A percentile compares a stretch with the other conserved stretches of the same genome.
Evolutionary conservation across 164 flowering plant genomes (phyloP).

Genomic region (Tetrastigma voinierianum): DNA sequence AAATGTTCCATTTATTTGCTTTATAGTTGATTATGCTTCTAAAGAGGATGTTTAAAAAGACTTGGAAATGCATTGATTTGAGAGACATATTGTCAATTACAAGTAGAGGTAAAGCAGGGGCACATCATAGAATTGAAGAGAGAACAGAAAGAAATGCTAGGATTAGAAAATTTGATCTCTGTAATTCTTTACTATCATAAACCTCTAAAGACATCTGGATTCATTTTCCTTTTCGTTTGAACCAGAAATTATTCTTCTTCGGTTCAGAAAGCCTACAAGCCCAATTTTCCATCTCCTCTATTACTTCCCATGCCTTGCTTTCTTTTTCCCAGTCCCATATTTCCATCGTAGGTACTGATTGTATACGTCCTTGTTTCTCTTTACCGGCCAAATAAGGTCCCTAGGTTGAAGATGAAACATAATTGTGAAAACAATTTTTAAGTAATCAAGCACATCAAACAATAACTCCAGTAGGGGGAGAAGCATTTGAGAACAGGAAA

Average conservation of each 20-base stretch:
- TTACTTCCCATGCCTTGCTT: constrained; percentile 29
- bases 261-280: constrained; percentile 14
- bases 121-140: too few species aligned
- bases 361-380: constrained; percentile 6
- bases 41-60: too few species aligned
- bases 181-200: too few species aligned
- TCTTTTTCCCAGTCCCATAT: constrained; percentile 41
- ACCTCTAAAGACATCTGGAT: too few species aligned
- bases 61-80: too few species aligned
- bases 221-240: background rate
- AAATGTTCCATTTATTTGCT: too few species aligned
- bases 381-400: background rate
- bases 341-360: constrained; percentile 4
- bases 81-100: too few species aligned
- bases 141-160: too few species aligned
- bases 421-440: background rate
- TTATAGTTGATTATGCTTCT: too few species aligned
- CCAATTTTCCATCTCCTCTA: constrained; percentile 38
- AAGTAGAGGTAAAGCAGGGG: too few species aligned
- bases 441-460: background rate
- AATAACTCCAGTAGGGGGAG: background rate
- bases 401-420: background rate
- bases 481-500: background rate
- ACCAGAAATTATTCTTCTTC: constrained; percentile 1
- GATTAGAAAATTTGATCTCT: too few species aligned